Evolutionary conservation across 148 eudicot genomes (phyloP), one percentile per base, ranked within the genome.

Genomic region (Fagopyrum esculentum): DNA sequence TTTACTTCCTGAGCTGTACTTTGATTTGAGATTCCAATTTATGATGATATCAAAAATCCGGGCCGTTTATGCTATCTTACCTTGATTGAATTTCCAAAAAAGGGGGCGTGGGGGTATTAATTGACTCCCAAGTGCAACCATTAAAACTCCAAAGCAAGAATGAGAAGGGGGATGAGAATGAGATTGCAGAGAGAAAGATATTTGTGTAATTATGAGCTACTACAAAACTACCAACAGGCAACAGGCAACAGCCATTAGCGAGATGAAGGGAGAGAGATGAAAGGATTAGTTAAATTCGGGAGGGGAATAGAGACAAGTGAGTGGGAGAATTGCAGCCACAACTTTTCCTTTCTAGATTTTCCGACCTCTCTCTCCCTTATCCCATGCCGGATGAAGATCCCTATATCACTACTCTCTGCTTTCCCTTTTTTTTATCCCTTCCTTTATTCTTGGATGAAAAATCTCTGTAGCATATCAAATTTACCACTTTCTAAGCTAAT

Each of bases 261-360:
- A 11, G 17, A 10, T n/a, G 49, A 44, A 22, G n/a, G n/a, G 26
- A 47, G 52, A 70, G 51, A 69, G 75, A 64, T 50, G 64, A 72
- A 66, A 72, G 61, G 63, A 85, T 77, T 79, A 82, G 90, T 80
- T 75, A 30, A 76, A 15, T 61, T 77, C 81, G 75, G 49, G 83
- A 73, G 86, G 84, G 83, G 79, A 77, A 69, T 35, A 47, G 51
- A 72, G 73, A 52, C 74, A 81, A 80, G 77, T 48, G 75, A 83
- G 75, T 73, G 45, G 87, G 78, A 78, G 73, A 86, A 17, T 91
- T 82, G 51, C 80, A 89, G 86, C 98, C 98, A 93, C 96, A 91
- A 88, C 85, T 89, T 91, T 75, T 73, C 4, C 74, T 66, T 79
- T 74, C 75, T 73, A 44, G 26, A 47, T 63, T 71, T 49, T 48